Evolutionary conservation across 169 alveolate species (phyloP), one percentile per base, ranked within the genome.

Genomic region (Plasmodium chabaudi): DNA sequence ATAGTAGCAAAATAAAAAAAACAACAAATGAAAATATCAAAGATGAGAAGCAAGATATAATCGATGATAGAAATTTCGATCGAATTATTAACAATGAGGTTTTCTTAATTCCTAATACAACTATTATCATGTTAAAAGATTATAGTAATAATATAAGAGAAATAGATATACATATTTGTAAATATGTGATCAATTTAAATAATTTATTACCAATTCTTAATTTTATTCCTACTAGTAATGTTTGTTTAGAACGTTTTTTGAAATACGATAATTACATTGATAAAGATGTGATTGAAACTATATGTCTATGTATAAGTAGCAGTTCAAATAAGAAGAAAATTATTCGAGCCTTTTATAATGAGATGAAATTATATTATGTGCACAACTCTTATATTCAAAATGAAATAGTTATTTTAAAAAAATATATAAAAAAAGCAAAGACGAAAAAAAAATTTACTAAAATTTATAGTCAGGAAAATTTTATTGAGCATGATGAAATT

Each of bases 101-200:
- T 39, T 47, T 19, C n/a, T 34, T 67, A 55, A 55, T 82, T 46
- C 90, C 90, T 5, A 82, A 82, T 34, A 9, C 67, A 5, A 25
- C 59, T 65, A 82, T 82, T 25, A 67, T 82, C 7, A n/a, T 5
- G 19, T 55, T 82, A 34, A 65, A 67, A 5, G 90, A 82, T 67
- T 82, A 82, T 46, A 55, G 84, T 25, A 82, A 82, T 60, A 67
- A 82, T 67, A 42, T 67, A 55, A 82, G 82, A 47, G 90, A 82
- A 34, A 53, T 82, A 19, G 90, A 82, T 49, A 39, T 82, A 44
- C n/a, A 70, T 60, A 49, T 82, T 53, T 82, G 69, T 70, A 82
- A 82, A 60, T 82, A 67, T 47, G 53, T 67, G 9, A 67, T 82
- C 9, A 82, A 82, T 65, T 21, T 67, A 12, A 82, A 82, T 67